phyloP scores from a whole-genome alignment of 2,329 filamentous ascomycete species.

The Rugonectria rugulosa region DNA sequence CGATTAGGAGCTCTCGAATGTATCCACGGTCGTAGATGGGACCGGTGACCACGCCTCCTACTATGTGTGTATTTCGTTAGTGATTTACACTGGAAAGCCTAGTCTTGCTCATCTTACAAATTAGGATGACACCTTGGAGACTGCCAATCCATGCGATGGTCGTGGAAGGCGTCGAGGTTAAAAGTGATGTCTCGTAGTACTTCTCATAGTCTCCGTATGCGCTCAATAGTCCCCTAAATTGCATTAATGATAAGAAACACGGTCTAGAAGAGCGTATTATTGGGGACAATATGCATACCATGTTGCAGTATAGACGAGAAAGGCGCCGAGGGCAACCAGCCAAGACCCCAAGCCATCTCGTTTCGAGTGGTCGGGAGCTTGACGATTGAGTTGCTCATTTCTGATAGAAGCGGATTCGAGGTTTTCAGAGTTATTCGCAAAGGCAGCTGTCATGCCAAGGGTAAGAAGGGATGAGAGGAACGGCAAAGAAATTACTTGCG shows the following conservation, averaged over 20 bases:
- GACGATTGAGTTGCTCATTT: not conserved
- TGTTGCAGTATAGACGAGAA: not conserved
- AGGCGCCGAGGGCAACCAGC: not conserved
- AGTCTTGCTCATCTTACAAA: not conserved
- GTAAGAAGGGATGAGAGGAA: too few relatives aligned
- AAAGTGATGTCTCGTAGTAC: not conserved
- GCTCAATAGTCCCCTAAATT: not conserved
- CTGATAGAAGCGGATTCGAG: not conserved
- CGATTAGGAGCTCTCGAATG: not conserved
- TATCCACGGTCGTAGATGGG: not conserved
- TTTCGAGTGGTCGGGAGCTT: not conserved
- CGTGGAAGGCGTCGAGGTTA: not conserved
- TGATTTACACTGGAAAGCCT: too few relatives aligned
- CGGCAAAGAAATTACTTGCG: too few relatives aligned
- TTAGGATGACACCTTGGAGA: not conserved
- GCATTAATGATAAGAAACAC: not conserved
- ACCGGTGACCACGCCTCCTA: not conserved
- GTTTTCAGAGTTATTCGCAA: not conserved
- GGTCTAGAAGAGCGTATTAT: not conserved
- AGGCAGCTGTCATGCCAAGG: too few relatives aligned
- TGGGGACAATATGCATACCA: not conserved
- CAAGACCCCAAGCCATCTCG: not conserved
- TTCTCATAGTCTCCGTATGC: not conserved
- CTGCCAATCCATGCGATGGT: not conserved
- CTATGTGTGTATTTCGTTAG: not conserved